Evolutionary conservation across 345 rosid genomes (phyloP).

Genomic region (Aquilaria malaccensis): DNA sequence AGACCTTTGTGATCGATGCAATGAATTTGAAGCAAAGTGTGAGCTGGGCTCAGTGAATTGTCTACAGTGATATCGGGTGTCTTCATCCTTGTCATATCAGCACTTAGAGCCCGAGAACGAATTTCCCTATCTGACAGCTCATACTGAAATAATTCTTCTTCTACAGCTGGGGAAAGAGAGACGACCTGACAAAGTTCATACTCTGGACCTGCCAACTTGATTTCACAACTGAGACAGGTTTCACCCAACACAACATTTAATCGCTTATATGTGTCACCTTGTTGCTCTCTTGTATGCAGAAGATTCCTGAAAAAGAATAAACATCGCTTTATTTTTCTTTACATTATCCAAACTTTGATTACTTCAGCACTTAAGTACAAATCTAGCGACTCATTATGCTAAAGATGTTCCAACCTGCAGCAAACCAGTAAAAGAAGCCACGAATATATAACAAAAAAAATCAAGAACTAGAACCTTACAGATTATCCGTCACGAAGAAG

Average conservation of each 20-base stretch:
- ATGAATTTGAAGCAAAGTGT: constrained; percentile 63
- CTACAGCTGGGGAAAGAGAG: constrained; percentile 45
- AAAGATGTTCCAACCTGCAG: background rate
- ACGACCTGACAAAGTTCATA: constrained; percentile 45
- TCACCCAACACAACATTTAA: constrained; percentile 63
- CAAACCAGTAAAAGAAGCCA: background rate
- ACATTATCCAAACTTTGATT: no score
- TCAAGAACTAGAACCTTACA: constrained; percentile 31
- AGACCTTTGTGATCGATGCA: constrained; percentile 80
- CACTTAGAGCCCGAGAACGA: constrained; percentile 49
- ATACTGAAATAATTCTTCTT: constrained; percentile 47
- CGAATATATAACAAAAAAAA: background rate
- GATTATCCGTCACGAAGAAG: constrained; percentile 73
- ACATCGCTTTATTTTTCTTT: no score
- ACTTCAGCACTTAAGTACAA: background rate
- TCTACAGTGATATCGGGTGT: constrained; percentile 42
- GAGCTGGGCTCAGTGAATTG: constrained; percentile 72
- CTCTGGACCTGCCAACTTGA: constrained; percentile 61
- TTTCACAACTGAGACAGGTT: constrained; percentile 73
- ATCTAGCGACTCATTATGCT: background rate
- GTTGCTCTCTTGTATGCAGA: constrained; percentile 52
- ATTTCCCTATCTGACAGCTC: constrained; percentile 45
- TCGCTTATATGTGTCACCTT: constrained; percentile 50
- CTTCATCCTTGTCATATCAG: constrained; percentile 54
- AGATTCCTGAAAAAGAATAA: constrained; percentile 46